Percentiles rank a stretch among this genome's conserved stretches.
Evolutionary conservation across 1,139 yeast genomes (phyloP).

Genomic region (Sugiyamaella sp.): DNA sequence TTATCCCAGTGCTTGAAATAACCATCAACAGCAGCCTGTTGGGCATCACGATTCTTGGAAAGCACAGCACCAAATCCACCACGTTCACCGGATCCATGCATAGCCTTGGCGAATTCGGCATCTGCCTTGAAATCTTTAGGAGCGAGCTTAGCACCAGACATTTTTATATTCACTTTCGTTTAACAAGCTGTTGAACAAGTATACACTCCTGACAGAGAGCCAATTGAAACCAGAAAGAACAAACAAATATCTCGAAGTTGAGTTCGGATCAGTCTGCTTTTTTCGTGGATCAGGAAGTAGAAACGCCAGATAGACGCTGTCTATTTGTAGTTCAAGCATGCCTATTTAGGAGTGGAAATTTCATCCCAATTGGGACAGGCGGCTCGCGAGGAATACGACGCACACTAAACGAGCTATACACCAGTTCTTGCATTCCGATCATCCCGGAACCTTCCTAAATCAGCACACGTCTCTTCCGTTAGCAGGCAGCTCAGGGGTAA

Average conservation of each 20-base stretch:
- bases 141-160: conserved; percentile 43
- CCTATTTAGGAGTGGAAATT: conserved; percentile 11
- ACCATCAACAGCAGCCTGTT: conserved; percentile 80
- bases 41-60: conserved; percentile 76
- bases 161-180: conserved; percentile 18
- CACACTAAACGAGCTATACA: conserved; percentile 13
- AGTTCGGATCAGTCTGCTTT: conserved; percentile 7
- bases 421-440: neutral
- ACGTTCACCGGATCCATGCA: conserved; percentile 75
- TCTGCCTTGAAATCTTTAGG: conserved; percentile 45
- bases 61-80: conserved; percentile 78
- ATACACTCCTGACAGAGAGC: neutral
- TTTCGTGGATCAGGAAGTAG: neutral
- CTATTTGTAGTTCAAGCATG: conserved; percentile 12
- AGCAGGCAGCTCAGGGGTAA: conserved; percentile 10
- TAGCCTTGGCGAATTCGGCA: conserved; percentile 71
- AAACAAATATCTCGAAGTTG: conserved; percentile 11
- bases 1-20: conserved; percentile 95
- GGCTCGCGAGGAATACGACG: conserved; percentile 19
- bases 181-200: neutral
- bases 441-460: conserved; percentile 1
- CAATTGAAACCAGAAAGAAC: neutral
- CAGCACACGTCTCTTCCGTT: neutral
- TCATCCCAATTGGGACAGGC: conserved; percentile 13
- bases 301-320: neutral